phyloP scores from a whole-genome alignment of 148 eudicot species.

The Simmondsia chinensis region DNA sequence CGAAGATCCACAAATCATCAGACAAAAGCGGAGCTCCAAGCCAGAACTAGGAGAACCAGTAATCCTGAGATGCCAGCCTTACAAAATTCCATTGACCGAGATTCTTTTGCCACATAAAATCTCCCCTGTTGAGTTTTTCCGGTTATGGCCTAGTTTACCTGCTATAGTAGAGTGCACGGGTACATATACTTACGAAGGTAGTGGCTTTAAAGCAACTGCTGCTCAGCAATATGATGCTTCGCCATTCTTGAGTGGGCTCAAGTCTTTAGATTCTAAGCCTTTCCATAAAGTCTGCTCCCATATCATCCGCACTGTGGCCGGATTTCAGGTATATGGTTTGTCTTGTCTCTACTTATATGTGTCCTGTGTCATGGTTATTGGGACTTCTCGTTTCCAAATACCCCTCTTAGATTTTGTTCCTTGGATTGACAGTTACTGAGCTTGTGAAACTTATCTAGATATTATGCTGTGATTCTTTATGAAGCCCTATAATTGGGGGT shows the following conservation, averaged over 20 bases:
- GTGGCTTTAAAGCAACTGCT: slow-evolving; percentile 97
- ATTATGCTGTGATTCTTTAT: no score
- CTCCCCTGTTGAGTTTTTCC: slow-evolving; percentile 93
- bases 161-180: slow-evolving; percentile 93
- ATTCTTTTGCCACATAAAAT: slow-evolving; percentile 91
- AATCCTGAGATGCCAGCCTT: slow-evolving; percentile 92
- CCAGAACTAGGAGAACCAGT: slow-evolving; percentile 89
- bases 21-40: slow-evolving; percentile 60
- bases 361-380: background rate
- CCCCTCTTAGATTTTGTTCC: no score
- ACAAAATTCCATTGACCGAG: slow-evolving; percentile 90
- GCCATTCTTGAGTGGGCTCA: slow-evolving; percentile 87
- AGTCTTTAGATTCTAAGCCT: slow-evolving; percentile 79
- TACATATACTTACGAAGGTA: slow-evolving; percentile 88
- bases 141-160: slow-evolving; percentile 98
- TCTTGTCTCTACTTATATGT: background rate
- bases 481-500: no score
- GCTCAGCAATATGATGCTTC: slow-evolving; percentile 97
- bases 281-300: slow-evolving; percentile 98
- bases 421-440: no score
- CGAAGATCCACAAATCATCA: slow-evolving; percentile 67
- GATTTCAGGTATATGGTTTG: slow-evolving; percentile 85
- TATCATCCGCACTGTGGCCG: slow-evolving; percentile 89
- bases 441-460: no score
- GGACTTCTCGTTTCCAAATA: no score